Percentiles rank a stretch among this genome's conserved stretches.
These are phyloP conservation scores for Aureobasidium sp. DNA, from an alignment of 2,329 filamentous ascomycete species.

Conservation along the genomic window DNA sequence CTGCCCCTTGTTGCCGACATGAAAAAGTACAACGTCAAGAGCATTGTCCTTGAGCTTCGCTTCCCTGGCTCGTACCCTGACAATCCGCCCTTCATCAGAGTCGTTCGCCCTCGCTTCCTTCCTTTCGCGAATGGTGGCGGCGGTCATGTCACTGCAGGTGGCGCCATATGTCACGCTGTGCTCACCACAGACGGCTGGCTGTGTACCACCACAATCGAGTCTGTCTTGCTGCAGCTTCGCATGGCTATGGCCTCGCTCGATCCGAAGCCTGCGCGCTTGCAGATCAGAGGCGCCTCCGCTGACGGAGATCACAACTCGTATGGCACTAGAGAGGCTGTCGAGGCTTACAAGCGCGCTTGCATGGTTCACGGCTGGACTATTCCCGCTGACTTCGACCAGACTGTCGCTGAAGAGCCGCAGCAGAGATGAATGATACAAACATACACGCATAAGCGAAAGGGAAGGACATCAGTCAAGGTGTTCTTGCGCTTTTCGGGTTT, in stretches of 20 bases:
- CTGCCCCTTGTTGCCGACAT: conserved; percentile 72
- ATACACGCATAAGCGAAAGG: neutral
- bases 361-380: conserved; percentile 78
- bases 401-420: neutral
- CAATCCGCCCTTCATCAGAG: conserved; percentile 74
- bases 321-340: conserved; percentile 60
- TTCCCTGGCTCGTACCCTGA: conserved; percentile 72
- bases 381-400: conserved; percentile 51
- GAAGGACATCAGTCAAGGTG: neutral
- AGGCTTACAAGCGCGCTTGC: conserved; percentile 64
- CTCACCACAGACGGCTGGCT: conserved; percentile 56
- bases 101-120: conserved; percentile 71
- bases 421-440: neutral
- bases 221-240: conserved; percentile 71
- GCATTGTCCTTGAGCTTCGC: conserved; percentile 72
- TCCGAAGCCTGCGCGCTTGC: conserved; percentile 64
- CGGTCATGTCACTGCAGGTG: conserved; percentile 77
- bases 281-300: conserved; percentile 19
- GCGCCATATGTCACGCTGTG: conserved; percentile 55
- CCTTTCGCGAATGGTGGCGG: conserved; percentile 67
- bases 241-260: conserved; percentile 65
- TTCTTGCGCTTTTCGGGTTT: neutral
- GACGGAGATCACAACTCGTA: conserved; percentile 40
- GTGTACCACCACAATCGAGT: conserved; percentile 65
- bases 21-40: conserved; percentile 52